Evolutionary conservation across 306 rosid species (phyloP), one percentile per base, ranked within the genome.

Genomic region (Benincasa hispida): DNA sequence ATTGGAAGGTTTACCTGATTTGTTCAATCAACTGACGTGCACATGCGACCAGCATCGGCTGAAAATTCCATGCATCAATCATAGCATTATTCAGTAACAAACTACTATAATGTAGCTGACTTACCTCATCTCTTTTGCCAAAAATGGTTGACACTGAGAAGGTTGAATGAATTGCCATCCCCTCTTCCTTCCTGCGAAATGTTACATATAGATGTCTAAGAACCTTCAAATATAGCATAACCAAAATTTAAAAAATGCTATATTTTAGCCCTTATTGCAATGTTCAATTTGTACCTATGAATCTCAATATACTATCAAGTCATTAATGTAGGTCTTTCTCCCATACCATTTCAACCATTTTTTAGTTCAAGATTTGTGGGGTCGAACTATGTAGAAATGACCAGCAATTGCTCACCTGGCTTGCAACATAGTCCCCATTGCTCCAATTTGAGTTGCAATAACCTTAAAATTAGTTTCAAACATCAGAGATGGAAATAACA

Each of bases 111-210:
- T 50, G 72, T 45, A n/a, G 62, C 77, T 47, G 59, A 25, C 84
- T 82, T 81, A 92, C 99, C 91, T 94, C 99, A 50, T 94, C 93
- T 63, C 99, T 84, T 87, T 94, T 94, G 62, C 99, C 99, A 79
- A 92, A 92, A 77, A 94, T 76, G 42, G 91, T 86, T 54, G 99
- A 92, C 61, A 94, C 97, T 0, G 83, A 86, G 88, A 88, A 93
- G 5, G 96, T 94, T 70, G 98, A 91, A 74, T 86, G 83, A 22
- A 84, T 85, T 72, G 96, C 77, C 81, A 88, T 84, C 79, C 94
- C 97, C 86, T 91, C 97, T 81, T 91, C 96, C 83, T 91, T 91
- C 86, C 97, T 91, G 88, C 48, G 47, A 68, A 77, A 17, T 51
- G 18, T 2, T 11, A 72, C 27, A 51, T 28, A 72, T 30, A 72